Conservation (phyloP, 2,329 filamentous ascomycete species). For the Pseudophaeomoniella oleicola region DNA sequence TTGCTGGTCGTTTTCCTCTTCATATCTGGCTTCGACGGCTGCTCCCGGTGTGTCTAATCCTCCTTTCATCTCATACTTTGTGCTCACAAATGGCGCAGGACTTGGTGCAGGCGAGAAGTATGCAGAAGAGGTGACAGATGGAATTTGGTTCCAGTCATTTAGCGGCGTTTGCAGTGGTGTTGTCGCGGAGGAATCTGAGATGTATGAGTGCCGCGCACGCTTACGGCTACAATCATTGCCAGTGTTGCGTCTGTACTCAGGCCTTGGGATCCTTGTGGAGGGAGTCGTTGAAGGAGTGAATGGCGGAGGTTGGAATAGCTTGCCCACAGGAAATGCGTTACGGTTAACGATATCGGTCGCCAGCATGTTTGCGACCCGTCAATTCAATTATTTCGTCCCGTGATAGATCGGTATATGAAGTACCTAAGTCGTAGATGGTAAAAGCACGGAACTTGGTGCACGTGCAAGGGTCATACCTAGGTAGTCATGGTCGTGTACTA, state of each 20-base stretch:
- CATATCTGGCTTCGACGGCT: conserved; percentile 11
- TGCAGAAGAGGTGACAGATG: conserved; percentile 1
- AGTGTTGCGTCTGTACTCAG: background rate
- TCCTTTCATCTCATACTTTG: conserved; percentile 22
- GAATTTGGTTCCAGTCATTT: background rate
- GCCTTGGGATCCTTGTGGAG: background rate
- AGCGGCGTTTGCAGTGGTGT: background rate
- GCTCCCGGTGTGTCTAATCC: conserved; percentile 17
- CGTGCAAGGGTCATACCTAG: too few species aligned
- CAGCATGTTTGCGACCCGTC: too few species aligned
- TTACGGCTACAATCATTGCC: background rate
- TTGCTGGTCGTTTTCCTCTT: conserved; percentile 7
- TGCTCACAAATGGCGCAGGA: conserved; percentile 22
- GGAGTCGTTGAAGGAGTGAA: background rate
- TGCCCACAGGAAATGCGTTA: too few species aligned
- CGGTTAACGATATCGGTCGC: too few species aligned
- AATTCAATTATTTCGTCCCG: too few species aligned
- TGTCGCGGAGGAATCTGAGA: background rate
- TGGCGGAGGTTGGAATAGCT: background rate
- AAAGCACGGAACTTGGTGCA: too few species aligned
- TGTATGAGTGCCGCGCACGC: background rate
- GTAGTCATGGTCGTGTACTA: too few species aligned
- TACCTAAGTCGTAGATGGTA: too few species aligned
- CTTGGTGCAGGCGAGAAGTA: conserved; percentile 9
- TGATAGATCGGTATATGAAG: too few species aligned